Base-by-base conservation (phyloP, 1,284 basidiomycete genomes). In the Ustilago crameri region DNA sequence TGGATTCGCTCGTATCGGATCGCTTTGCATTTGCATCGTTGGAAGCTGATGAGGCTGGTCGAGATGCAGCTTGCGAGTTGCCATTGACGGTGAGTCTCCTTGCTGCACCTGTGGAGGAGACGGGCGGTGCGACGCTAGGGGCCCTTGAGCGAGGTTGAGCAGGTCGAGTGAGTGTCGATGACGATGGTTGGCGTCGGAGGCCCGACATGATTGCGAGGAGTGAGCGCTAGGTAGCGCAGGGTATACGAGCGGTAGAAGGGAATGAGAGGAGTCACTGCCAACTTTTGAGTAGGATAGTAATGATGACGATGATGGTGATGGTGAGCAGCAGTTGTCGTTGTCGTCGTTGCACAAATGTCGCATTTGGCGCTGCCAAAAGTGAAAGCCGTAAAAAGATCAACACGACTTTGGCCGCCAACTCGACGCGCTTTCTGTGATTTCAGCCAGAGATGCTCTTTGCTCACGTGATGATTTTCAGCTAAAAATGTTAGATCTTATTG, bases 1-100 rank as follows among this genome's bases (percentile, higher is more conserved):
- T 82, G 34, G 70, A 63, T 38, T 81, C 78, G 23, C 49, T 52
- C 1, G 56, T 54, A 7, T 73, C 70, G 18, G 37, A 27, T 9
- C 61, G 62, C 46, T 63, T 64, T 8, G 24, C 44, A 17, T 41
- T 51, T 1, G 67, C 69, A 23, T 50, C 55, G 51, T 27, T 45
- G 22, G 63, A 58, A 20, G 53, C 47, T 12, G 59, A 51, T 17
- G 69, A 51, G n/a, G 53, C 41, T 0, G 64, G 44, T 23, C 58
- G 59, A 30, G 65, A 47, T 3, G 54, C 50, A 5, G 51, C 20
- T 27, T 62, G 65, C 1, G 55, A 35, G 12, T 51, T 15, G 7
- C 47, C 47, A n/a, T 60, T 56, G 34, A 35, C 51, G 23, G 66
- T 60, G 24, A 63, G 52, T 9, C 66, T 51, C 34, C 66, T 26